Conservation (phyloP, 345 rosid genomes). For the Dovyalis caffra region DNA sequence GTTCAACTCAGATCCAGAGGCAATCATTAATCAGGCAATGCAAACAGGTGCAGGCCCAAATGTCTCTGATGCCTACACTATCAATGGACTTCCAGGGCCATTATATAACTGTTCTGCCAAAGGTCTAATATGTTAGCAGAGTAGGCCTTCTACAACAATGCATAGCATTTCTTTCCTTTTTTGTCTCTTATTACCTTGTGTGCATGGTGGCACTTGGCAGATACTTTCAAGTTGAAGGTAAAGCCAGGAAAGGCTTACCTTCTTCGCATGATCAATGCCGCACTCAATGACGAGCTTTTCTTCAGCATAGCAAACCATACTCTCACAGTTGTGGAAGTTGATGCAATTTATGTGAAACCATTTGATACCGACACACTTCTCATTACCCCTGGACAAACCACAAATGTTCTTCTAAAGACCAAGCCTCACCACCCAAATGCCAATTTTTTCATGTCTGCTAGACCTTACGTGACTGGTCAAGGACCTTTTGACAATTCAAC, state of each 20-base stretch:
- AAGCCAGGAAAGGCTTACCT: background rate
- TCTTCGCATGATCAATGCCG: background rate
- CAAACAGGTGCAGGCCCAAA: constrained; percentile 3
- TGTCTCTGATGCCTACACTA: constrained; percentile 1
- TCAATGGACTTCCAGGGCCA: constrained; percentile 5
- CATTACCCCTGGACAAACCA: constrained; percentile 5
- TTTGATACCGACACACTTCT: background rate
- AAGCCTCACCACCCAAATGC: background rate
- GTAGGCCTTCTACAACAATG: too few relatives aligned
- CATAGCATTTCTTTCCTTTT: too few relatives aligned
- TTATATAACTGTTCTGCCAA: constrained; percentile 1
- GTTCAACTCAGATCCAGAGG: constrained; percentile 4
- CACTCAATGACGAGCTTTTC: background rate
- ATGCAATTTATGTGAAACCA: constrained; percentile 10
- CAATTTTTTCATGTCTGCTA: background rate
- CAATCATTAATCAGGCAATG: background rate
- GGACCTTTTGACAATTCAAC: constrained; percentile 8
- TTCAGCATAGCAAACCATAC: constrained; percentile 11
- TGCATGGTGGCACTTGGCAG: background rate
- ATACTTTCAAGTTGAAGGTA: background rate
- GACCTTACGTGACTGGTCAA: constrained; percentile 2
- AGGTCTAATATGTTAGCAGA: background rate
- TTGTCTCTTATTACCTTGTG: background rate
- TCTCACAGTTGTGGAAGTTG: background rate
- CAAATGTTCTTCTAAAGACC: constrained; percentile 6